Conservation (phyloP, 768 basidiomycete species). For the Saitozyma podzolica region DNA sequence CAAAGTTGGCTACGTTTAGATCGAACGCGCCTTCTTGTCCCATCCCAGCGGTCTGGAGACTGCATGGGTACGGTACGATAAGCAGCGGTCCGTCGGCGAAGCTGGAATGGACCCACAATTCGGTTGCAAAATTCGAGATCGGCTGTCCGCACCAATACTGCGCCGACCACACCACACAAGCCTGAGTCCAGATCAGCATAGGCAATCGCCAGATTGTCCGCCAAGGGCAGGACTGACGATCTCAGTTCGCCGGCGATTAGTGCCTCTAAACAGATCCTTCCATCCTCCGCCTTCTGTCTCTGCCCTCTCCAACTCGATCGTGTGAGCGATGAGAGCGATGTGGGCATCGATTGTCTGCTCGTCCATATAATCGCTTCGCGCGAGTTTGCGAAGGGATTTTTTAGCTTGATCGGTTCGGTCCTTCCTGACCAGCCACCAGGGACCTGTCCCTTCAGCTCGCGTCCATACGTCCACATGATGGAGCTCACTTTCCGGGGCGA, state of each 20-base stretch:
- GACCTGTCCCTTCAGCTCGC: too few species aligned
- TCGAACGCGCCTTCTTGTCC: not conserved
- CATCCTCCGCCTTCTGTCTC: constrained; percentile 43
- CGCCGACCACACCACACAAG: constrained; percentile 31
- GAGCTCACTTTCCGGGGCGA: constrained; percentile 19
- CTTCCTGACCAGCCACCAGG: constrained; percentile 50
- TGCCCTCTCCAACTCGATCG: constrained; percentile 50
- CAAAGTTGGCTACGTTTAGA: not conserved
- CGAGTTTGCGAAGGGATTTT: constrained; percentile 3
- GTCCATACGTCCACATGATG: too few species aligned
- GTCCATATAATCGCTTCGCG: constrained; percentile 18
- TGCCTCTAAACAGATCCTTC: constrained; percentile 51
- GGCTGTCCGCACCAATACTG: constrained; percentile 10
- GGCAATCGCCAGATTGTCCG: too few species aligned
- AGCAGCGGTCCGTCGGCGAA: not conserved
- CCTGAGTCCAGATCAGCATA: constrained; percentile 8
- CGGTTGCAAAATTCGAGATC: not conserved
- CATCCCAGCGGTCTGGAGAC: not conserved
- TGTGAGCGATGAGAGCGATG: constrained; percentile 52
- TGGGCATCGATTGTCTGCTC: constrained; percentile 37
- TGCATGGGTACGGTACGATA: not conserved
- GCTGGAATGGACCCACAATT: not conserved
- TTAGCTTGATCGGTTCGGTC: constrained; percentile 29
- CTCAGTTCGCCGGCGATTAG: constrained; percentile 49
- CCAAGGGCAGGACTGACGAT: constrained; percentile 23